Evolutionary conservation across 2,329 filamentous ascomycete species (phyloP).

Genomic region (Monascus ruber): DNA sequence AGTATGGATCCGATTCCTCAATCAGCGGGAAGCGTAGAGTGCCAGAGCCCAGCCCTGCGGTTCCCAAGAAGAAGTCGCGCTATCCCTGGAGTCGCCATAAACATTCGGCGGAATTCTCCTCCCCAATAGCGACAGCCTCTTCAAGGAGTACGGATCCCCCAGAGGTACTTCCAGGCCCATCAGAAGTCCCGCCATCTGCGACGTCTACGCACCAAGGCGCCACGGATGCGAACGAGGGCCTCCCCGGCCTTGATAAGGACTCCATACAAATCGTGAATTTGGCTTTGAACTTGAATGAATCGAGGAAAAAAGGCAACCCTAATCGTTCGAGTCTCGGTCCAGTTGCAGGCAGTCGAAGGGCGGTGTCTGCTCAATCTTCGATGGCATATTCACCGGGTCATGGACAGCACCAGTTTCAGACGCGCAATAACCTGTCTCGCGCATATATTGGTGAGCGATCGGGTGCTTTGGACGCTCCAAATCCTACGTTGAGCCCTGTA

Average conservation of each 20-base stretch:
- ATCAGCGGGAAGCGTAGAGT: slow-evolving; percentile 30
- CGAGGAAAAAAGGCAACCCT: slow-evolving; percentile 52
- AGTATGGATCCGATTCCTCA: slow-evolving; percentile 17
- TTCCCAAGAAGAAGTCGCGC: slow-evolving; percentile 25
- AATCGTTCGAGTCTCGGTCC: slow-evolving; percentile 41
- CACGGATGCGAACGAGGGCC: slow-evolving; percentile 6
- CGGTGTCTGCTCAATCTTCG: slow-evolving; percentile 13
- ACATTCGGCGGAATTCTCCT: slow-evolving; percentile 19
- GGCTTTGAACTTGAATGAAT: slow-evolving; percentile 75
- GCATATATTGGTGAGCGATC: slow-evolving; percentile 13
- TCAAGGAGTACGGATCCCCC: background rate
- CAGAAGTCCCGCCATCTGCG: background rate
- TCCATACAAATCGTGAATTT: slow-evolving; percentile 86
- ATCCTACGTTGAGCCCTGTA: slow-evolving; percentile 16
- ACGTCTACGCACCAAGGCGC: slow-evolving; percentile 2
- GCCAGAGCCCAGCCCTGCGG: slow-evolving; percentile 21
- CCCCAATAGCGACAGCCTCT: slow-evolving; percentile 10
- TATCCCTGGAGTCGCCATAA: slow-evolving; percentile 23
- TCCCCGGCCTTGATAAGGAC: slow-evolving; percentile 52
- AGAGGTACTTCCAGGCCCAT: background rate
- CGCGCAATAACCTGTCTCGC: slow-evolving; percentile 14
- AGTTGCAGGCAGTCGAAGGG: slow-evolving; percentile 33
- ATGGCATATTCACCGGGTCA: slow-evolving; percentile 11
- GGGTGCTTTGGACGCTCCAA: slow-evolving; percentile 5
- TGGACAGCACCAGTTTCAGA: slow-evolving; percentile 7